Conservation (phyloP, 108 stramenopile genomes). For the Conticribra weissflogii region DNA sequence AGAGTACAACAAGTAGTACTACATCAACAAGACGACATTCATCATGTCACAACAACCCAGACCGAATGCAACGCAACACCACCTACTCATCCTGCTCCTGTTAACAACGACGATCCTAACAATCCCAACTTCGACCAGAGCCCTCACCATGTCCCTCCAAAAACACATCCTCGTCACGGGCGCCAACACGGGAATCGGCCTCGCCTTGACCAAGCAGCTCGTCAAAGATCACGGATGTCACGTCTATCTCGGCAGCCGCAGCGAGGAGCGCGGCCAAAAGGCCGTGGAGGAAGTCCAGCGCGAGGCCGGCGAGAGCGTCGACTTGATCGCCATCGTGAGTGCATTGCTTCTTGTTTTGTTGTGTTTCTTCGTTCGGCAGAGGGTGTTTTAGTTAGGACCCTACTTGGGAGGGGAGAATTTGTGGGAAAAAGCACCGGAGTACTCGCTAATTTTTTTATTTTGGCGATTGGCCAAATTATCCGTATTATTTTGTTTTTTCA, state of each 20-base stretch:
- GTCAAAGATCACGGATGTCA: conserved; percentile 37
- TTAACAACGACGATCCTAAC: not conserved
- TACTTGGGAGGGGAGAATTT: no score
- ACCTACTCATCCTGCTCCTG: not conserved
- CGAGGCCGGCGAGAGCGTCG: conserved; percentile 10
- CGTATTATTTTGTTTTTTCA: conserved; percentile 2
- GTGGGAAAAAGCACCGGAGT: no score
- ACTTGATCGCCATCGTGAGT: not conserved
- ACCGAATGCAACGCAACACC: no score
- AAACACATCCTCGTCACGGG: conserved; percentile 38
- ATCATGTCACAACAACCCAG: no score
- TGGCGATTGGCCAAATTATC: not conserved
- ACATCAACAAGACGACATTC: no score
- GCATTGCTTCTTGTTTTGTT: no score
- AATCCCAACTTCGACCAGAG: not conserved
- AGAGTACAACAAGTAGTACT: no score
- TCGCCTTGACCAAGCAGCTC: conserved; percentile 45
- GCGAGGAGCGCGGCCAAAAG: conserved; percentile 20
- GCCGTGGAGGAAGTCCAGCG: conserved; percentile 25
- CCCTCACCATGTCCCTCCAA: no score
- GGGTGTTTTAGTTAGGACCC: no score
- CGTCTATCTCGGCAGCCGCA: conserved; percentile 43
- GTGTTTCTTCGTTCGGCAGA: no score
- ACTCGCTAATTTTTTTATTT: not conserved
- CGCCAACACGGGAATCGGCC: conserved; percentile 46